Base-by-base conservation (phyloP, 768 basidiomycete genomes). In the Pisolithus microcarpus region DNA sequence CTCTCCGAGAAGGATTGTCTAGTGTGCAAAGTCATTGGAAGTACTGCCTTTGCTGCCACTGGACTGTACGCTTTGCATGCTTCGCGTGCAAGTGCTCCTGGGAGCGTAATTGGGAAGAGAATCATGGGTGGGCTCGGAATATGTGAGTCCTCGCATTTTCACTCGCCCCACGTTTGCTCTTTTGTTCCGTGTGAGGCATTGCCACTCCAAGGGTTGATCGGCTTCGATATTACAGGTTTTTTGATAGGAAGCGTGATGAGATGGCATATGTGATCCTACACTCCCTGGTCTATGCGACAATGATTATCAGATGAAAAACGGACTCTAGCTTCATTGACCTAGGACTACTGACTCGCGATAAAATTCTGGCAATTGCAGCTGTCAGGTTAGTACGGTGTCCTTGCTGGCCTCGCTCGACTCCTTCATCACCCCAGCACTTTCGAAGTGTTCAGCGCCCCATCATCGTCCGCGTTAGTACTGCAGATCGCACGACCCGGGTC, bases 1-100 rank as follows among this genome's bases (percentile, higher is more conserved):
- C 28, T 7, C 31, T 36, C 31, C 11, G 16, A 5, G 18, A 30
- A 73, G 43, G 83, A 87, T 38, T 89, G 86, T 53, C 58, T 85
- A n/a, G 74, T 82, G 1, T 89, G 87, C 63, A 78, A 79, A 38
- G 69, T 88, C 49, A 76, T 85, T 38, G 85, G 86, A 18, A 77
- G 84, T 0, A 80, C 71, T 28, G 79, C 82, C 2, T 74, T 88
- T 5, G 78, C 74, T 19, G 75, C 75, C 4, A 75, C 80, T 5
- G 86, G 87, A 5, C 54, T 81, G 23, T 87, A 89, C 61, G 85
- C 87, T 2, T 65, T 89, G 24, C 75, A 76, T 63, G 75, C 78
- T 70, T 77, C 84, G 24, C 80, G 86, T 43, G 72, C 75, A 23
- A 71, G 72, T 39, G 82, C 82, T 10, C 84, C 80, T 7, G 85